Conservation (phyloP, 441 rosid genomes). For the Euphorbia celastroides region DNA sequence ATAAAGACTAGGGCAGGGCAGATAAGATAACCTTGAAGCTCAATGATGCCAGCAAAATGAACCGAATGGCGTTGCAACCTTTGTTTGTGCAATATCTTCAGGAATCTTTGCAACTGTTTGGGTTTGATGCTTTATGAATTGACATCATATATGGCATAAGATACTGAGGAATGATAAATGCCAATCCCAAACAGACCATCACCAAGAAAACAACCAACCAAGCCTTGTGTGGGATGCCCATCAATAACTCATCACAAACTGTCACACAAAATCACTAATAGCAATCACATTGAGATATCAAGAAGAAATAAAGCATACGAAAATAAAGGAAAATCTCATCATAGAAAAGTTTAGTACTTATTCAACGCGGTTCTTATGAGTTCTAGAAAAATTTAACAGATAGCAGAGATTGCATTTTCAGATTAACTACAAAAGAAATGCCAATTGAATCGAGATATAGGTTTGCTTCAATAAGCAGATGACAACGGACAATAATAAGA, state of each 20-base stretch:
- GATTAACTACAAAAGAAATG: not conserved
- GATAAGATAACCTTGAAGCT: not conserved
- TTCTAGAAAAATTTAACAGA: not conserved
- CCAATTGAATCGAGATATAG: not conserved
- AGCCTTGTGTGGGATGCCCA: constrained; percentile 67
- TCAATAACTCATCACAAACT: constrained; percentile 74
- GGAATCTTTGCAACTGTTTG: constrained; percentile 33
- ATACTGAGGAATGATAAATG: constrained; percentile 50
- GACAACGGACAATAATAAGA: constrained; percentile 5
- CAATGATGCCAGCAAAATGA: not conserved
- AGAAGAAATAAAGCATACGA: not conserved
- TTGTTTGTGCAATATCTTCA: constrained; percentile 18
- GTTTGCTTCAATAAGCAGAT: not conserved
- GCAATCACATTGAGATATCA: not conserved
- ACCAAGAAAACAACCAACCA: constrained; percentile 69
- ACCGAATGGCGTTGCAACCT: not conserved
- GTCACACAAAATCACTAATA: constrained; percentile 21
- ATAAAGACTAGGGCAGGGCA: not conserved
- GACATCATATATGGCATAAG: constrained; percentile 48
- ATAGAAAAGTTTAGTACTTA: not conserved
- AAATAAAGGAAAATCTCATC: not conserved
- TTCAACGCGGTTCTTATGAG: not conserved
- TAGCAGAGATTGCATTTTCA: not conserved
- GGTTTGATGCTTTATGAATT: constrained; percentile 20
- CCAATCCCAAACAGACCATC: constrained; percentile 52